Evolutionary conservation across 2,329 filamentous ascomycete genomes (phyloP), one percentile per base, ranked within the genome.

Genomic region (Alternaria metachromatica): DNA sequence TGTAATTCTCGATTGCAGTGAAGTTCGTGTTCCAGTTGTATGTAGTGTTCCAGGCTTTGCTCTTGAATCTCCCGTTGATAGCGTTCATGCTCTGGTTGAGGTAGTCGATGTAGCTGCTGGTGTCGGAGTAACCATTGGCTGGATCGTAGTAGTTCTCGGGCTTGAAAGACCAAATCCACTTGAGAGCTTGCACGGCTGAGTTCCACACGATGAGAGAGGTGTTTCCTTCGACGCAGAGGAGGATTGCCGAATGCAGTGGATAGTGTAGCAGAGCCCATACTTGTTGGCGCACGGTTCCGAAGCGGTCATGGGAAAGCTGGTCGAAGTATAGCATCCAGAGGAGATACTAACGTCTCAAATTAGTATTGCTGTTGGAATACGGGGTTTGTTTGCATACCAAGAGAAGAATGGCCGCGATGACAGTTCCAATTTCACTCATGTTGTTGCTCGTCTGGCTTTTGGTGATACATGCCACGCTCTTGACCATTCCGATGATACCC

Each of bases 301-400:
- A 83, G 44, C 79, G 77, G 53, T 80, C 78, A 48, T 70, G 80
- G 65, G 73, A 85, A 76, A 80, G 85, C 12, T 87, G 82, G 56
- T 87, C 84, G 50, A 87, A 87, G 71, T 88, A 88, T 13, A 85
- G 80, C 81, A 89, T 87, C 85, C 87, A 90, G 64, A 90, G 83
- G 58, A 90, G 86, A 25, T 72, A 73, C 69, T 11, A 21, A n/a
- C n/a, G n/a, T n/a, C n/a, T n/a, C n/a, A n/a, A n/a, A n/a, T n/a
- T n/a, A n/a, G n/a, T n/a, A n/a, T n/a, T n/a, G n/a, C n/a, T n/a
- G n/a, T n/a, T n/a, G n/a, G n/a, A n/a, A n/a, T n/a, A n/a, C n/a
- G n/a, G n/a, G n/a, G n/a, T n/a, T n/a, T 25, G 15, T 3, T 4
- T 11, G 23, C 63, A 13, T 59, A 72, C 69, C 21, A 72, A 30